A percentile compares a stretch with the other conserved stretches of the same genome.
phyloP scores from a whole-genome alignment of 306 rosid species.

The Glycyrrhiza uralensis region DNA sequence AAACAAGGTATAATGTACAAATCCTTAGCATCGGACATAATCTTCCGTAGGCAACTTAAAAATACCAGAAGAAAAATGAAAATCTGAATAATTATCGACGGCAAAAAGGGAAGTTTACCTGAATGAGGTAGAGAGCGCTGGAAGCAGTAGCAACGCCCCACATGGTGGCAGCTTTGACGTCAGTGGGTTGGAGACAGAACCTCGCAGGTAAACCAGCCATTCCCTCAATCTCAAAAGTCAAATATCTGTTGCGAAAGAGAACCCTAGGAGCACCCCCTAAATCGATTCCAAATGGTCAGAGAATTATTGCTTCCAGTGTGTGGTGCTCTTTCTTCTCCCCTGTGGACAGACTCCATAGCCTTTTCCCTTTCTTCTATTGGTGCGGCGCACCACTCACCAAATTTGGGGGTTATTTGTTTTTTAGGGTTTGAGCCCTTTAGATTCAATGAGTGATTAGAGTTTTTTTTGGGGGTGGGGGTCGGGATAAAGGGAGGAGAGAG shows the following conservation, averaged over 20 bases:
- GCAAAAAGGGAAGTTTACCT: slow-evolving; percentile 38
- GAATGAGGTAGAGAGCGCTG: slow-evolving; percentile 57
- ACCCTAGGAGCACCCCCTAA: slow-evolving; percentile 27
- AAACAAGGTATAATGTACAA: neutral
- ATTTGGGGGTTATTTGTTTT: too few relatives aligned
- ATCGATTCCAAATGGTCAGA: too few relatives aligned
- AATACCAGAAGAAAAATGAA: neutral
- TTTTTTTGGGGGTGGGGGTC: too few relatives aligned
- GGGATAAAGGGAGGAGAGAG: too few relatives aligned
- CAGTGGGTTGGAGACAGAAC: slow-evolving; percentile 53
- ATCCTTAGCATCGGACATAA: neutral
- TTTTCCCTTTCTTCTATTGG: too few relatives aligned
- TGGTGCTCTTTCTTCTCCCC: too few relatives aligned
- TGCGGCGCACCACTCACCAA: too few relatives aligned
- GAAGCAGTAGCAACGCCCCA: slow-evolving; percentile 86
- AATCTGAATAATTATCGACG: neutral
- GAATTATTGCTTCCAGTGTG: too few relatives aligned
- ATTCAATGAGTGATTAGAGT: too few relatives aligned
- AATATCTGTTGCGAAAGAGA: slow-evolving; percentile 18
- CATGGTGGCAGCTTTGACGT: slow-evolving; percentile 67
- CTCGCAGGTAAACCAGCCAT: slow-evolving; percentile 55
- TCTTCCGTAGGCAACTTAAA: neutral
- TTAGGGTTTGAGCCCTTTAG: too few relatives aligned
- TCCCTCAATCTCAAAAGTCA: slow-evolving; percentile 20
- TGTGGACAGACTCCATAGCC: too few relatives aligned